Evolutionary conservation across 306 rosid genomes (phyloP).

Genomic region (Cicer arietinum): DNA sequence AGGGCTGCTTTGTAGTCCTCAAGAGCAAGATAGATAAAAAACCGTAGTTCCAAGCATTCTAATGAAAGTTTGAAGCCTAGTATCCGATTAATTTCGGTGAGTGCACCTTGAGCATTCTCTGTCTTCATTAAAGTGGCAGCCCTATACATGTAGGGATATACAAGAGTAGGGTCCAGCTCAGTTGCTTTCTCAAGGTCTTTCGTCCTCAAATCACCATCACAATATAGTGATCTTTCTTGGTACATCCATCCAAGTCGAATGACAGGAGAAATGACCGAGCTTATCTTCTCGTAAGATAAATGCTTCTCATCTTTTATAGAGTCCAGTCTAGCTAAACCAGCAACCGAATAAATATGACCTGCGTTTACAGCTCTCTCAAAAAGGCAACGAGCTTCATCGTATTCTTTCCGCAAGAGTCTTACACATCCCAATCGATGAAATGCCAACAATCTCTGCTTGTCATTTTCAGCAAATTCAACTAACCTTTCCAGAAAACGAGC

Average conservation of each 20-base stretch:
- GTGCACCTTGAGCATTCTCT: slow-evolving; percentile 70
- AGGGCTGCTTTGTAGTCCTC: slow-evolving; percentile 87
- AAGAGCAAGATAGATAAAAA: slow-evolving; percentile 75
- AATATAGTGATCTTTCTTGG: slow-evolving; percentile 86
- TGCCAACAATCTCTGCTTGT: slow-evolving; percentile 69
- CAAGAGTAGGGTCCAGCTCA: slow-evolving; percentile 82
- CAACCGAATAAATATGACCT: slow-evolving; percentile 86
- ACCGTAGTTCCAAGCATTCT: slow-evolving; percentile 91
- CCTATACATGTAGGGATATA: slow-evolving; percentile 88
- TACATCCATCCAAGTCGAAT: slow-evolving; percentile 86
- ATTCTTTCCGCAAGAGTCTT: slow-evolving; percentile 78
- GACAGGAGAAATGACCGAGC: slow-evolving; percentile 66
- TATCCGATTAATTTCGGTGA: slow-evolving; percentile 74
- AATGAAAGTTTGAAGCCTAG: slow-evolving; percentile 91
- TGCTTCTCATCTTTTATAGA: slow-evolving; percentile 64
- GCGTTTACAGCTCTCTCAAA: slow-evolving; percentile 76
- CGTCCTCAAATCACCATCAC: slow-evolving; percentile 70
- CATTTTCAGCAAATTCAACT: slow-evolving; percentile 72
- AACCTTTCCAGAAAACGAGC: slow-evolving; percentile 69
- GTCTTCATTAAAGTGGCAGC: slow-evolving; percentile 77
- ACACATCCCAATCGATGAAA: slow-evolving; percentile 79
- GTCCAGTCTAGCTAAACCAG: slow-evolving; percentile 77
- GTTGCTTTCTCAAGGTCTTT: slow-evolving; percentile 90
- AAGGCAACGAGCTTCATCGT: slow-evolving; percentile 66
- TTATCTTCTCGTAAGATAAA: slow-evolving; percentile 72